Evolutionary conservation across 139 green algal genomes (phyloP), one percentile per base, ranked within the genome.

Genomic region (Picochlorum sp.): DNA sequence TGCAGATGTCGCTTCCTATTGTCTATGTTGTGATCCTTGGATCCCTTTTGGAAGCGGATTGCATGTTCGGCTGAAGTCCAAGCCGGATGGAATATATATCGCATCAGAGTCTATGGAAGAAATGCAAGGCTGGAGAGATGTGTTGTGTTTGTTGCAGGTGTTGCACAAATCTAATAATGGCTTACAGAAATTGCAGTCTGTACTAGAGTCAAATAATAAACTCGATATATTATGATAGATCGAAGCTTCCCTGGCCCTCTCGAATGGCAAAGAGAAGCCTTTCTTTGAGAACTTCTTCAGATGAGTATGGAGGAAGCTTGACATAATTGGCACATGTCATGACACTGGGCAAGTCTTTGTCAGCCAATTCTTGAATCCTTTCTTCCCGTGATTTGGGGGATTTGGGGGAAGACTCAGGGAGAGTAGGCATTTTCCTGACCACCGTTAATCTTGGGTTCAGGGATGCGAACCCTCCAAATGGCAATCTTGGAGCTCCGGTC

Each of bases 261-360:
- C 63, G 52, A 57, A 98, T 87, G 14, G 91, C 93, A 55, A 88
- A 95, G 68, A 96, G 71, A 45, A 99, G 75, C 11, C 86, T 70
- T 61, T 89, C 75, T 21, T 70, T 62, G 72, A 95, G 83, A 55
- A 95, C 82, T n/a, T 81, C 80, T 79, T 95, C 88, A 77, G 65
- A 82, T 10, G 73, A 88, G 82, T 98, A 99, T 0, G 92, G 89
- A 56, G 94, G 94, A 73, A 99, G 83, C 84, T 99, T 99, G 66
- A 99, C 85, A 77, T 98, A 99, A 75, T 97, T 99, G 59, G 90
- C 92, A 69, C 94, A 99, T 2, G 94, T 99, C 93, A 98, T 98
- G n/a, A 97, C 94, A 24, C 73, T 90, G 11, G 94, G 94, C 65
- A 99, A 77, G 72, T 97, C 91, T 1, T 78, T 79, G 58, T 96